Percentiles rank a stretch among this genome's conserved stretches.
phyloP scores from a whole-genome alignment of 306 rosid genomes.

The Mimosa bimucronata region DNA sequence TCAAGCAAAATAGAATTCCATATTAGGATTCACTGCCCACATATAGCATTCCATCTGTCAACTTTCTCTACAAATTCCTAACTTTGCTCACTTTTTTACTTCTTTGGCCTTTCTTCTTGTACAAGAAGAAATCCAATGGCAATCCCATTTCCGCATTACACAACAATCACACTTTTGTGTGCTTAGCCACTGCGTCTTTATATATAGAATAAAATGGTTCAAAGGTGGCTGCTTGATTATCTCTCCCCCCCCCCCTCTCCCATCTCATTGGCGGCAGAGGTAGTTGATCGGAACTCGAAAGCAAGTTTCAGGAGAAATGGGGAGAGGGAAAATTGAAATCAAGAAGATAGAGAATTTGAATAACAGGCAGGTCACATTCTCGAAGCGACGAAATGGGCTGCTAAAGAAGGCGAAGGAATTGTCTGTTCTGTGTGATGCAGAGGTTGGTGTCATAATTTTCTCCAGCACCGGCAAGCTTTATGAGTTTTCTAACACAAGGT shows the following conservation, averaged over 20 bases:
- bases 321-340: constrained; percentile 79
- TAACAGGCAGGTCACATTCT: constrained; percentile 80
- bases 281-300: constrained; percentile 16
- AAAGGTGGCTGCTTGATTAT: not conserved
- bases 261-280: not conserved
- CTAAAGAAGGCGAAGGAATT: constrained; percentile 75
- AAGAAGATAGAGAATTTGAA: constrained; percentile 75
- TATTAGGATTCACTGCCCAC: constrained; percentile 36
- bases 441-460: constrained; percentile 71
- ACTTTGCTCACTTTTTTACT: constrained; percentile 46
- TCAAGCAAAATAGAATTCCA: constrained; percentile 38
- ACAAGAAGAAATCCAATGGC: constrained; percentile 37
- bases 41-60: constrained; percentile 46
- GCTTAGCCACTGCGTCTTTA: not conserved
- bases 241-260: not conserved
- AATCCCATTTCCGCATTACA: not conserved
- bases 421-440: constrained; percentile 77
- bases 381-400: constrained; percentile 72
- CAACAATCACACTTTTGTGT: not conserved
- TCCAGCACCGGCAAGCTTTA: constrained; percentile 75
- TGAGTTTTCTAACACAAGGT: constrained; percentile 70
- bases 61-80: constrained; percentile 12
- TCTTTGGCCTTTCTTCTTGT: constrained; percentile 5
- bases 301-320: constrained; percentile 45
- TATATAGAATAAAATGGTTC: not conserved